These are phyloP conservation scores for Chalciporus piperatus DNA, from an alignment of 768 basidiomycete species.

Conservation along the genomic window DNA sequence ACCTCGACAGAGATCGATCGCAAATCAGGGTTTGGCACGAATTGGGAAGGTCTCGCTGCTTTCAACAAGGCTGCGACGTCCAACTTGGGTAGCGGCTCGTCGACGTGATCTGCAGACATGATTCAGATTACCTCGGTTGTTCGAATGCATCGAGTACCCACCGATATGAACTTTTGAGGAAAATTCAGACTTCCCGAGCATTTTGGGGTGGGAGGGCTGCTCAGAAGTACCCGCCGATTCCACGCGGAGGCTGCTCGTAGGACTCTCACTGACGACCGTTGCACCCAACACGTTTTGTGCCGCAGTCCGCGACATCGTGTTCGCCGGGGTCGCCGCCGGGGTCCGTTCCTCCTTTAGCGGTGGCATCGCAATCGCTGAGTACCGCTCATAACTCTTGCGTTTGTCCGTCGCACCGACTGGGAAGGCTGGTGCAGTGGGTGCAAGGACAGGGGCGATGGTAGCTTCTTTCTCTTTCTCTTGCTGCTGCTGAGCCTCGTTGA, in stretches of 20 bases:
- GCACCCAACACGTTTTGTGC: slow-evolving; percentile 3
- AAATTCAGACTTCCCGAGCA: not conserved
- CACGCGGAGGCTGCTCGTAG: slow-evolving; percentile 8
- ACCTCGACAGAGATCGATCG: slow-evolving; percentile 74
- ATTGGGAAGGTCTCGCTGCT: slow-evolving; percentile 11
- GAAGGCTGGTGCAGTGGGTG: not conserved
- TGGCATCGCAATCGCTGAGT: slow-evolving; percentile 60
- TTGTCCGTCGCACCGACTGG: slow-evolving; percentile 42
- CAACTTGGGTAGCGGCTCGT: slow-evolving; percentile 45
- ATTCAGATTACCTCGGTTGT: no score
- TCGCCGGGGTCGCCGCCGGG: slow-evolving; percentile 51
- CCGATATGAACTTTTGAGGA: slow-evolving; percentile 33
- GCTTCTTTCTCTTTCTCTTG: slow-evolving; percentile 2
- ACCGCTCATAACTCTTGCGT: slow-evolving; percentile 64
- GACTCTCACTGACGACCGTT: slow-evolving; percentile 11
- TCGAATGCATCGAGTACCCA: slow-evolving; percentile 13
- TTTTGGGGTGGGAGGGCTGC: not conserved
- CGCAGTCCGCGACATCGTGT: slow-evolving; percentile 44
- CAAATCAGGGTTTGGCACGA: slow-evolving; percentile 32
- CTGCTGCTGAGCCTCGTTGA: slow-evolving; percentile 38
- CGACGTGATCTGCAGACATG: slow-evolving; percentile 35
- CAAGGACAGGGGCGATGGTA: not conserved
- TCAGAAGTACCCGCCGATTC: not conserved
- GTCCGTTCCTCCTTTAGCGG: slow-evolving; percentile 68
- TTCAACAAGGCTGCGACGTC: slow-evolving; percentile 48